A percentile compares a stretch with the other conserved stretches of the same genome.
Conservation (phyloP, 805 yeast species). For the Lachancea lanzarotensis region DNA sequence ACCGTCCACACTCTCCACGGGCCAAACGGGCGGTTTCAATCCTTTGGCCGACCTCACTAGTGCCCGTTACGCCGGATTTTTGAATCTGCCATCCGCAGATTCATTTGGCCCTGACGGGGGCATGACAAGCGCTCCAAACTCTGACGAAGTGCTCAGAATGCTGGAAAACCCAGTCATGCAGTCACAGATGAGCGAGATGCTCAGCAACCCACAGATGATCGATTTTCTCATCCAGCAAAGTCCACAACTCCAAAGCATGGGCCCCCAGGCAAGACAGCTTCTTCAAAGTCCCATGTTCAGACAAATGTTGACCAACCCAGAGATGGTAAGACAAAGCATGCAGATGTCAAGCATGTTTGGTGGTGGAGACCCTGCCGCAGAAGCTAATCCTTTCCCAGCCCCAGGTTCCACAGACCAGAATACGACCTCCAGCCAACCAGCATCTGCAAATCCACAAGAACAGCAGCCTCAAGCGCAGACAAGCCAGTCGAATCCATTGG, state of each 20-base stretch:
- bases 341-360: conserved; percentile 53
- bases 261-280: conserved; percentile 83
- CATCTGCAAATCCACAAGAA: conserved; percentile 15
- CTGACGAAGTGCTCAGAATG: conserved; percentile 67
- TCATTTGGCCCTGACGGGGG: conserved; percentile 97
- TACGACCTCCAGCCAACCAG: conserved; percentile 4
- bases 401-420: conserved; percentile 37
- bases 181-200: conserved; percentile 74
- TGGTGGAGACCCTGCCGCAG: conserved; percentile 25
- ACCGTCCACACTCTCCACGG: conserved; percentile 81
- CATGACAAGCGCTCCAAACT: conserved; percentile 59
- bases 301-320: conserved; percentile 76
- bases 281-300: conserved; percentile 79
- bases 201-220: conserved; percentile 82
- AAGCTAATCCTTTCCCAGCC: conserved; percentile 40
- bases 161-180: conserved; percentile 77
- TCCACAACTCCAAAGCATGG: conserved; percentile 80
- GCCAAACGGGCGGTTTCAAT: conserved; percentile 74
- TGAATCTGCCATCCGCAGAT: conserved; percentile 75
- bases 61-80: conserved; percentile 89
- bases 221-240: conserved; percentile 75
- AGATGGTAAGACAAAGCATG: conserved; percentile 76
- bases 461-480: conserved; percentile 18
- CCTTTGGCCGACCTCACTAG: conserved; percentile 90
- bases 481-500: background rate